Percentiles rank a stretch among this genome's conserved stretches.
Evolutionary conservation across 1,284 basidiomycete genomes (phyloP).

Genomic region (Amylostereum areolatum): DNA sequence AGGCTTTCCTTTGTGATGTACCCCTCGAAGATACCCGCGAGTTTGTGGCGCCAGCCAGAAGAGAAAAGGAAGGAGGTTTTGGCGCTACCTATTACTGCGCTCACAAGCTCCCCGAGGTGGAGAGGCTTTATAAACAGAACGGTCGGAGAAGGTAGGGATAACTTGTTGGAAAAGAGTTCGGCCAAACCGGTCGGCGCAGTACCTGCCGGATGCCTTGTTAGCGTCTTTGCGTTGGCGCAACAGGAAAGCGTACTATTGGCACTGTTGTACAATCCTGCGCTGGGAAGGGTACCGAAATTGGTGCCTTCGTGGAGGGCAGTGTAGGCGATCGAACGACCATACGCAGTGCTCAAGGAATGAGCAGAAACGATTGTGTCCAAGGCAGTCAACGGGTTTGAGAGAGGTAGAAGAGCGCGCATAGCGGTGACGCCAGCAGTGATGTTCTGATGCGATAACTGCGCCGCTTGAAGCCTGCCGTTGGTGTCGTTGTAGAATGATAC

Average conservation of each 20-base stretch:
- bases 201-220: too few species aligned
- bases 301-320: constrained; percentile 69
- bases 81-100: constrained; percentile 46
- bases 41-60: constrained; percentile 70
- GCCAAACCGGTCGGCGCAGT: constrained; percentile 26
- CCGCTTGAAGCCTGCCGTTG: constrained; percentile 49
- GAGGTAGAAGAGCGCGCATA: constrained; percentile 57
- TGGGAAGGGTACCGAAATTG: constrained; percentile 59
- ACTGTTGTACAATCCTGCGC: constrained; percentile 43
- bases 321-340: constrained; percentile 68
- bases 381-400: constrained; percentile 52
- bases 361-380: constrained; percentile 72
- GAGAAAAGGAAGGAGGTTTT: constrained; percentile 45
- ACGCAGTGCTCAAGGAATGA: constrained; percentile 62
- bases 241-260: constrained; percentile 33
- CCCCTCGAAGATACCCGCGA: constrained; percentile 57
- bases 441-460: constrained; percentile 71
- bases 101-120: constrained; percentile 48
- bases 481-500: constrained; percentile 55
- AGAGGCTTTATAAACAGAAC: constrained; percentile 56
- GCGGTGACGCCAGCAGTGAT: constrained; percentile 76
- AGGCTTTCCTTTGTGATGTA: constrained; percentile 69
- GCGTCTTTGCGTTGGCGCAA: background rate
- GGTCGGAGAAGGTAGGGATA: constrained; percentile 63
- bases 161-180: constrained; percentile 42